phyloP scores from a whole-genome alignment of 352 stramenopile species.

The Globisporangium okanoganense region DNA sequence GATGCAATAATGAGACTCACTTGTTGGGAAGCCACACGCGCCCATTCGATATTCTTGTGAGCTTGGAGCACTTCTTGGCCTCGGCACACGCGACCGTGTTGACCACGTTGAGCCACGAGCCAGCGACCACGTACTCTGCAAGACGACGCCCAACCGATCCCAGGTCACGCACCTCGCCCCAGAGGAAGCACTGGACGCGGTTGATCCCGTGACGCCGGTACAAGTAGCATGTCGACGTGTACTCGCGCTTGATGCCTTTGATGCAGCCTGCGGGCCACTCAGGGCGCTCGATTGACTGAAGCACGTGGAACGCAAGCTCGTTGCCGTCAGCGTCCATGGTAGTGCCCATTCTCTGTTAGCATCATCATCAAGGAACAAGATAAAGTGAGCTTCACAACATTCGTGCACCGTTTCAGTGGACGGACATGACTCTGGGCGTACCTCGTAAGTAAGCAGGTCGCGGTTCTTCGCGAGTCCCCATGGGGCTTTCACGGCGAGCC shows the following conservation, averaged over 20 bases:
- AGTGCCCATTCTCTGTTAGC: conserved; percentile 24
- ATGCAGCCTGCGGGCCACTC: conserved; percentile 35
- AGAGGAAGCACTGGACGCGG: conserved; percentile 32
- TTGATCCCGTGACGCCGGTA: conserved; percentile 25
- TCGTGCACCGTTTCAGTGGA: not conserved
- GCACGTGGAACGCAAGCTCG: conserved; percentile 37
- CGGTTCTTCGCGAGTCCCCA: conserved; percentile 29
- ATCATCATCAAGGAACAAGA: not conserved
- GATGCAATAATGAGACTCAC: no score
- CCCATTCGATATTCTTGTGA: not conserved
- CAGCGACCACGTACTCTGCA: conserved; percentile 18
- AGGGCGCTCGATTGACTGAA: conserved; percentile 40
- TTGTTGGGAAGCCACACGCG: not conserved
- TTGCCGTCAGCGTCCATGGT: conserved; percentile 24
- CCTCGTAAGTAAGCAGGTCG: conserved; percentile 41
- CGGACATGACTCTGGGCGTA: not conserved
- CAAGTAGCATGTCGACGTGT: conserved; percentile 34
- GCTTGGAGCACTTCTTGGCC: not conserved
- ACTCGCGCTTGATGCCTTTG: conserved; percentile 29
- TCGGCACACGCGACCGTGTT: conserved; percentile 11
- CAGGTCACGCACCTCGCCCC: conserved; percentile 25
- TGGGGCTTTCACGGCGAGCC: conserved; percentile 25
- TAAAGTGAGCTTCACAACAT: not conserved
- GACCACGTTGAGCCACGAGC: conserved; percentile 20
- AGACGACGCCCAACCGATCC: conserved; percentile 5